These are phyloP conservation scores for Vairimorpha ceranae DNA, from an alignment of 371 early-diverging fungal species.

Conservation along the genomic window DNA sequence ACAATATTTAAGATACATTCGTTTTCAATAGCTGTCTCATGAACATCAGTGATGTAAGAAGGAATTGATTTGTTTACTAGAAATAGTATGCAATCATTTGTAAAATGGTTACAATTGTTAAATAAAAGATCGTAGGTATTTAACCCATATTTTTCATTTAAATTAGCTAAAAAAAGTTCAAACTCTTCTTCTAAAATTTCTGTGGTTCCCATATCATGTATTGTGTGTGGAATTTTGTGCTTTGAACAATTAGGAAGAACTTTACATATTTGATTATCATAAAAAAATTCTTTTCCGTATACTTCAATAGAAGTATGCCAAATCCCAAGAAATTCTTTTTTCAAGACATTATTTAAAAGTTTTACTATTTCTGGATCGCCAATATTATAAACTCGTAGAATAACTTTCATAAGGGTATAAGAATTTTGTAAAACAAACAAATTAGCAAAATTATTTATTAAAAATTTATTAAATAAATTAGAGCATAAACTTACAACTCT, in stretches of 20 bases:
- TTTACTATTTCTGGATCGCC: conserved; percentile 19
- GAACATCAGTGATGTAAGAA: conserved; percentile 58
- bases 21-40: conserved; percentile 34
- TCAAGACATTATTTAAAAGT: conserved; percentile 5
- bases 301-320: conserved; percentile 79
- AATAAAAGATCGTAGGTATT: conserved; percentile 57
- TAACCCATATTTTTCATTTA: conserved; percentile 31
- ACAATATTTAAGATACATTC: conserved; percentile 1
- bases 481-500: neutral
- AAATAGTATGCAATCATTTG: conserved; percentile 41
- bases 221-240: conserved; percentile 43
- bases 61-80: conserved; percentile 56
- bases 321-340: conserved; percentile 56
- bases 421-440: neutral
- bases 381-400: conserved; percentile 27
- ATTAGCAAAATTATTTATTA: too few species aligned
- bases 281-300: conserved; percentile 75
- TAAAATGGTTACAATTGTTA: conserved; percentile 63
- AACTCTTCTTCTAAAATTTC: conserved; percentile 41
- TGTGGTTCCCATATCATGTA: conserved; percentile 51
- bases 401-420: conserved; percentile 17
- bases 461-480: too few species aligned
- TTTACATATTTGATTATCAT: conserved; percentile 67
- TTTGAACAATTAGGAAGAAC: conserved; percentile 37
- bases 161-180: conserved; percentile 39